Base-by-base conservation (phyloP, 2,329 filamentous ascomycete genomes). In the Beauveria caledonica region DNA sequence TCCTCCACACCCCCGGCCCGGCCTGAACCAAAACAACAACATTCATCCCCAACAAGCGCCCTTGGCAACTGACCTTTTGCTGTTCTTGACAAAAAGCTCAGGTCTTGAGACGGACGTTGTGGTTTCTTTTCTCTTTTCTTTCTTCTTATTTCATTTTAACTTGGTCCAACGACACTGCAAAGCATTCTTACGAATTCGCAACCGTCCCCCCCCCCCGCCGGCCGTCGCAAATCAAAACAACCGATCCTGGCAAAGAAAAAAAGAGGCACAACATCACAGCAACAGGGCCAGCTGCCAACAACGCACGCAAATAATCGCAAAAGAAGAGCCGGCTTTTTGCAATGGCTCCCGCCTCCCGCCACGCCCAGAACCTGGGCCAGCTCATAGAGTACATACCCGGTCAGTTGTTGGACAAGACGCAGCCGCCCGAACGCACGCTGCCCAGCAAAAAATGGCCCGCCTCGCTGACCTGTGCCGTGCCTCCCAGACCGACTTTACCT, bases 361-460 rank as follows among this genome's bases (percentile, higher is more conserved):
- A 72, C 70, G 69, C 71, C 70, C 82, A 72, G 55, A 89, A 86
- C 75, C 84, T 90, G 77, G 92, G 90, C 64, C 90, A 96, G 78
- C 86, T 96, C 68, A 92, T 97, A 72, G 92, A 97, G 79, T 97
- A 96, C 76, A 96, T 97, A 69, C 89, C 92, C 79, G 90, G 92
- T 96, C 81, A 69, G 84, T 78, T 10, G 29, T 33, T 33, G 29
- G 29, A 33, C 29, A 11, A 33, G 29, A 33, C 13, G 29, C 29
- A 33, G 29, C 13, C 29, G 29, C 29, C 29, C 11, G 11, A 33
- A 33, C 29, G 29, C 25, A n/a, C n/a, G n/a, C n/a, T n/a, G n/a
- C n/a, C n/a, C n/a, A n/a, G n/a, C n/a, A 27, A 15, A 21, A 27
- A 4, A 27, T 10, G 27, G 11, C 9, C 21, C 23, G 52, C 52